These are phyloP conservation scores for Aspergillus viridinutans DNA, from an alignment of 2,329 filamentous ascomycete genomes.

Conservation along the genomic window DNA sequence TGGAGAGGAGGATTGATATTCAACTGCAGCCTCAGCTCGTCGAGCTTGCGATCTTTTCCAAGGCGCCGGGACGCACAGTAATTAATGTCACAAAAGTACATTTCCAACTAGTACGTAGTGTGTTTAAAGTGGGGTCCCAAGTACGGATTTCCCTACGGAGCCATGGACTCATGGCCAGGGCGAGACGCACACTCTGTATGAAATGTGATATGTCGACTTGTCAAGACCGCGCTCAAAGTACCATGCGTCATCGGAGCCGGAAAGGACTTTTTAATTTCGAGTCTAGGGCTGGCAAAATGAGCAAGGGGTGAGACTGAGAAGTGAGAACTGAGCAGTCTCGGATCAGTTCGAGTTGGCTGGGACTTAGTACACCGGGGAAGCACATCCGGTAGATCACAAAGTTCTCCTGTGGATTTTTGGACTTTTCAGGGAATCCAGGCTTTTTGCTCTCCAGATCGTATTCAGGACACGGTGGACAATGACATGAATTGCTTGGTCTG, in stretches of 20 bases:
- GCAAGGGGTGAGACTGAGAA: constrained; percentile 6
- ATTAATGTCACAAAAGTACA: background rate
- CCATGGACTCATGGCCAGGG: background rate
- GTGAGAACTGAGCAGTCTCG: constrained; percentile 5
- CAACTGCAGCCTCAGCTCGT: background rate
- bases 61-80: background rate
- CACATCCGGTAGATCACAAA: constrained; percentile 19
- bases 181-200: background rate
- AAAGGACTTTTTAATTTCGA: constrained; percentile 1
- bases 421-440: background rate
- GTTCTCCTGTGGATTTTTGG: background rate
- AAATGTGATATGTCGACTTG: constrained; percentile 6
- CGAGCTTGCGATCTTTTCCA: background rate
- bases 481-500: background rate
- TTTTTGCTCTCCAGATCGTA: background rate
- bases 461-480: background rate
- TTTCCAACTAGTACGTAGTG: background rate
- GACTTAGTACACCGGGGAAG: constrained; percentile 14
- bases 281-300: constrained; percentile 5
- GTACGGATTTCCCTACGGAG: background rate
- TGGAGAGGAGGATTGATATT: background rate
- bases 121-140: background rate
- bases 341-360: background rate
- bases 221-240: constrained; percentile 17
- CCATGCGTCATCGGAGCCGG: constrained; percentile 6